These are phyloP conservation scores for Xerocomus amazonicus DNA, from an alignment of 1,284 basidiomycete genomes.

Conservation along the genomic window DNA sequence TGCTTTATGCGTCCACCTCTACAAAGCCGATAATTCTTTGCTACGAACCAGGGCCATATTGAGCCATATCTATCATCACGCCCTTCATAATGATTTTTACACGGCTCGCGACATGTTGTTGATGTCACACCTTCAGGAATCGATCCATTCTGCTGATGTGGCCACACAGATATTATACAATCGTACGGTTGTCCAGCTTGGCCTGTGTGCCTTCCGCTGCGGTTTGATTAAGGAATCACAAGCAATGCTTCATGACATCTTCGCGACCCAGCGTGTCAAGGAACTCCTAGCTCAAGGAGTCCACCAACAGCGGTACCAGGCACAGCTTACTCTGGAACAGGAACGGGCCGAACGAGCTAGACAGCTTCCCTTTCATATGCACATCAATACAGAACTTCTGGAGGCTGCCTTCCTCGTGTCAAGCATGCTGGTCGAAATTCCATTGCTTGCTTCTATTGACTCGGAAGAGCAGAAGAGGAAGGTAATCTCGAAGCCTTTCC, in stretches of 20 bases:
- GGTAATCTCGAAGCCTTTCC: conserved; percentile 92
- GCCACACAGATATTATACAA: conserved; percentile 98
- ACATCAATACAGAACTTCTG: conserved; percentile 97
- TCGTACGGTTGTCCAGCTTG: conserved; percentile 95
- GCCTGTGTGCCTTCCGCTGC: conserved; percentile 93
- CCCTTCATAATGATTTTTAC: conserved; percentile 95
- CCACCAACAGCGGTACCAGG: conserved; percentile 87
- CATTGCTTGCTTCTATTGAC: conserved; percentile 90
- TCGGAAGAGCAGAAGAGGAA: conserved; percentile 92
- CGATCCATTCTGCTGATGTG: conserved; percentile 93
- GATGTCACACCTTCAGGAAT: conserved; percentile 98
- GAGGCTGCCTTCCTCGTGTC: conserved; percentile 98
- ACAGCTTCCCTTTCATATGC: conserved; percentile 99
- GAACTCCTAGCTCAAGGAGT: conserved; percentile 97
- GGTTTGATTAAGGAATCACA: conserved; percentile 96
- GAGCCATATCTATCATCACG: conserved; percentile 96
- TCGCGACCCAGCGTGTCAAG: conserved; percentile 93
- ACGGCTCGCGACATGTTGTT: conserved; percentile 97
- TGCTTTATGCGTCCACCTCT: conserved; percentile 87
- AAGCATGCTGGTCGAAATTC: conserved; percentile 98
- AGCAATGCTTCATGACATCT: conserved; percentile 91
- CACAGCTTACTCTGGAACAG: conserved; percentile 83
- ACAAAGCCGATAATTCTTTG: conserved; percentile 88
- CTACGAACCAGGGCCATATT: conserved; percentile 96
- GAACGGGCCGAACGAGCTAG: conserved; percentile 95